Evolutionary conservation across 1,139 yeast species (phyloP), one percentile per base, ranked within the genome.

Genomic region (Blastobotrys indianensis): DNA sequence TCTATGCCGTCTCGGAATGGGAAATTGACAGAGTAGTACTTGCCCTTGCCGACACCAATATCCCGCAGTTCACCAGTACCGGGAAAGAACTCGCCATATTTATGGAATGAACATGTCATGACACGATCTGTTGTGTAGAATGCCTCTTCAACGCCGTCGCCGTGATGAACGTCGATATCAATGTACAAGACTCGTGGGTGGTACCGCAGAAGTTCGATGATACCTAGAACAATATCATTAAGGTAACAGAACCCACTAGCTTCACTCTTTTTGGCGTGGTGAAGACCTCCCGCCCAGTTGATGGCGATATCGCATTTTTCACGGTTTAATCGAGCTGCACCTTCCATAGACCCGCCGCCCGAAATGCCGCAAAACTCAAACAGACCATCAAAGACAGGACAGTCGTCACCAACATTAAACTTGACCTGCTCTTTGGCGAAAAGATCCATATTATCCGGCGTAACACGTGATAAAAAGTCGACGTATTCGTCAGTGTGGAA

Each of bases 111-210:
- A 60, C 94, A 86, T 0, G 97, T 92, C 97, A 92, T 88, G 43
- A 92, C 98, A 54, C 97, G 73, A 65, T 92, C 97, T 4, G 97
- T 88, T 9, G 96, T 82, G 66, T 90, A 92, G 62, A 92, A 92
- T 0, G 97, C 97, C 65, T 92, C 97, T 66, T 92, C 97, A 29
- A 92, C 98, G 53, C 97, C 98, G 66, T 92, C 98, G 48, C 98
- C 98, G 61, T 92, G 98, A 64, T 92, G 98, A 17, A 92, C 87
- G 66, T 92, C 98, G 53, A 88, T 92, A 64, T 92, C 98, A 53
- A 92, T 84, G 64, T 92, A 92, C 56, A 92, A 73, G n/a, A 92
- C 97, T 56, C 97, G 75, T 40, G 96, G 95, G 67, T 92, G 96
- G 62, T 87, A 88, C 48, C 97, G 73, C 57, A 92, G 72, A 52